Base-by-base conservation (phyloP, 345 rosid species). In the Gossypium raimondii region DNA sequence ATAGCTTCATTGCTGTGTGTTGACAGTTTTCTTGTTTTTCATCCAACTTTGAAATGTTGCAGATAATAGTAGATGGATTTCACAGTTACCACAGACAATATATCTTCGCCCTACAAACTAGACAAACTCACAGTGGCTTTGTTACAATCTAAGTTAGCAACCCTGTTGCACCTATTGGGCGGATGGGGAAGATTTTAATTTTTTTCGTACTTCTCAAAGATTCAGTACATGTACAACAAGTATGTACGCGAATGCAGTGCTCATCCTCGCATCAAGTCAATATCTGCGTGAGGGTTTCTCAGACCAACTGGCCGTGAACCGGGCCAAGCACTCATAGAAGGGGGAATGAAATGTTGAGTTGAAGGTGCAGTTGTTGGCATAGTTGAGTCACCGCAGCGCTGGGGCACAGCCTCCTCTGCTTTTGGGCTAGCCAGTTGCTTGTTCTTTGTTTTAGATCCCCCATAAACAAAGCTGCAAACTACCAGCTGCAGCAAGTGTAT, bases 261-360 rank as follows among this genome's bases (percentile, higher is more conserved):
- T 91, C 90, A 93, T 82, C 99, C 97, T 16, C 91, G 88, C 14
- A 83, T 91, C 88, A 95, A 85, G 86, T 95, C 97, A 80, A 93
- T 91, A 81, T 86, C 96, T n/a, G 83, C 84, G 84, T 86, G 98
- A 55, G 87, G 89, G 77, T 83, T 89, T 80, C 93, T 92, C 88
- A 85, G 70, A 82, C 88, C 97, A 73, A 84, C 78, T 22, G 89
- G 80, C 62, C 89, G 89, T 20, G 89, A 78, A 65, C 86, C 87
- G 0, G 90, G 84, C 98, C 99, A 95, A 45, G 80, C 76, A 2
- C 83, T 83, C 78, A 85, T 78, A 29, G 87, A 63, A 22, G 92
- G 76, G 41, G 89, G 82, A 41, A 83, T 78, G 77, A 83, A 89
- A 70, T 76, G 77, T 66, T 83, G 95, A 9, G 84, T 44, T 43